Evolutionary conservation across 2,329 filamentous ascomycete genomes (phyloP), one percentile per base, ranked within the genome.

Genomic region (Rugonectria rugulosa): DNA sequence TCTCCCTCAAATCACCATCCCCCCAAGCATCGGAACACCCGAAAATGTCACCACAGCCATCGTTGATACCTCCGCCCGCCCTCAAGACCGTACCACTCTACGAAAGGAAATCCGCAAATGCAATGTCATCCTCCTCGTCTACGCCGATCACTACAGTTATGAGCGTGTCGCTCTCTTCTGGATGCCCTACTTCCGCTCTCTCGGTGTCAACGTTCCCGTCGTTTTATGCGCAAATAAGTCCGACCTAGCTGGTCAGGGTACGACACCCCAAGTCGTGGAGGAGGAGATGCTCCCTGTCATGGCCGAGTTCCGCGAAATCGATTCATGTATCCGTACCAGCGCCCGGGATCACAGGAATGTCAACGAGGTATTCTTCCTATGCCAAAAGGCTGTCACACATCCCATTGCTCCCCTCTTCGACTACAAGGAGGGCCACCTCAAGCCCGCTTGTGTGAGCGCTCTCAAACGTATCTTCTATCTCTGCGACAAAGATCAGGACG

Each of bases 61-160:
- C 68, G 92, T 99, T 78, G 95, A 99, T 75, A 99, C 95, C 26
- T 98, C 94, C 27, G 92, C 95, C 31, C 85, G 96, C 9, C 95
- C 95, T 1, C 93, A 97, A 74, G 94, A 99, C 72, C 88, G 95
- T 64, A 91, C 89, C 56, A 93, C 88, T 15, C 81, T 99, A 56
- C 89, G 93, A 59, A 95, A 95, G 72, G 95, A 98, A 77, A 93
- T 99, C 59, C 88, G 95, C 62, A 97, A 97, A 74, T 95, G 90
- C 69, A 99, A 97, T 72, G 94, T 97, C 64, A 98, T 99, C 62
- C 82, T 98, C 15, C 86, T 99, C 37, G 93, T 99, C 50, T 99
- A 99, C 75, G 93, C 93, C 63, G 95, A 99, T 73, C 94, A 98
- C 76, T 99, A 99, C 79, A 98, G 93, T 81, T 99, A 98, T 78